A percentile compares a stretch with the other conserved stretches of the same genome.
phyloP scores from a whole-genome alignment of 1,284 basidiomycete genomes.

The Sphagnurus paluster region DNA sequence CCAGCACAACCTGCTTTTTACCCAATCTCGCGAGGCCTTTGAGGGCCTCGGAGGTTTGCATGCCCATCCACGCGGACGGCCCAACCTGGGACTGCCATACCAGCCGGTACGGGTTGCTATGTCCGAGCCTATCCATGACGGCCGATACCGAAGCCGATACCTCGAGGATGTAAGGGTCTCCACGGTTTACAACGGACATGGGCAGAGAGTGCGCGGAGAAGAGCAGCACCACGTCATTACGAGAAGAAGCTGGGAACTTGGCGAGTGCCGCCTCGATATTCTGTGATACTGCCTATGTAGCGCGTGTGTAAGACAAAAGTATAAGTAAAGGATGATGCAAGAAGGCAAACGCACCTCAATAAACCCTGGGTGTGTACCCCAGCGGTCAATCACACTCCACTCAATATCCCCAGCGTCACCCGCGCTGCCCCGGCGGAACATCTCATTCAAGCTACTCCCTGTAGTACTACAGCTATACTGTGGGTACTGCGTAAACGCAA shows the following conservation, averaged over 20 bases:
- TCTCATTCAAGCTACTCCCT: slow-evolving; percentile 94
- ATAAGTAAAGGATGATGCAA: not conserved
- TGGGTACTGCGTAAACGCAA: slow-evolving; percentile 98
- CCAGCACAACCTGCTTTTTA: slow-evolving; percentile 83
- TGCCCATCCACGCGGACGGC: slow-evolving; percentile 97
- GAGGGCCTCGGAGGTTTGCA: slow-evolving; percentile 91
- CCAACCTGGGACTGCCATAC: slow-evolving; percentile 99
- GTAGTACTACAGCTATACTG: slow-evolving; percentile 99
- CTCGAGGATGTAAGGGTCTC: slow-evolving; percentile 96
- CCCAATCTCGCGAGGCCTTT: slow-evolving; percentile 91
- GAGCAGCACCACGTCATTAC: slow-evolving; percentile 80
- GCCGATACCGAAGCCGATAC: slow-evolving; percentile 92
- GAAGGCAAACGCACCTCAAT: slow-evolving; percentile 68
- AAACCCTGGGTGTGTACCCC: slow-evolving; percentile 94
- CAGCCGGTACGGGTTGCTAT: slow-evolving; percentile 85
- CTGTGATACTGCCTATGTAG: slow-evolving; percentile 92
- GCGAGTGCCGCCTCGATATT: slow-evolving; percentile 85
- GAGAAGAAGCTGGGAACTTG: slow-evolving; percentile 72
- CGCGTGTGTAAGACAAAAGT: slow-evolving; percentile 2
- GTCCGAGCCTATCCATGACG: slow-evolving; percentile 83
- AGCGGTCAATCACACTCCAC: slow-evolving; percentile 98
- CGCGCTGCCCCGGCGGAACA: slow-evolving; percentile 67
- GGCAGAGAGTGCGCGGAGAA: slow-evolving; percentile 99
- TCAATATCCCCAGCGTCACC: slow-evolving; percentile 66
- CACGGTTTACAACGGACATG: slow-evolving; percentile 96